Base-by-base conservation (phyloP, 1,284 basidiomycete genomes). In the Heterobasidion parviporum region DNA sequence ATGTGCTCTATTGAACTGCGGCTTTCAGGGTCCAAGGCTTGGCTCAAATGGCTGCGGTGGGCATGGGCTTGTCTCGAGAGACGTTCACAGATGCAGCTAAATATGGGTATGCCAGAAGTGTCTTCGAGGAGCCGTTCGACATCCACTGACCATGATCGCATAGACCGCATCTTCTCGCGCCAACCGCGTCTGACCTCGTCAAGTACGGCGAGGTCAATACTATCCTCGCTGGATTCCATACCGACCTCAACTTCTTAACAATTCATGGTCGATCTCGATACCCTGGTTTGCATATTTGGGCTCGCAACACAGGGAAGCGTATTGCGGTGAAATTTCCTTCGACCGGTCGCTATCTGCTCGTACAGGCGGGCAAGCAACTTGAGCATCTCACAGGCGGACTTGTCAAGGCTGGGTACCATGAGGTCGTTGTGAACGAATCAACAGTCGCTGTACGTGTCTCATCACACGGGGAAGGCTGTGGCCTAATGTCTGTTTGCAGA, bases 341-440 rank as follows among this genome's bases (percentile, higher is more conserved):
- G 0, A 81, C 78, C 32, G 88, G 87, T 7, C 79, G 81, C 52
- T 85, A 85, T 63, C 75, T 90, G 38, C 78, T 90, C 14, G 85
- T 95, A 0, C 93, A 97, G 70, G 92, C 93, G 2, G 94, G 92
- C 47, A 95, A 93, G 69, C 93, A 96, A 67, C 79, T 96, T 8
- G 93, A 96, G 67, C 91, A 94, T 71, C 72, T 94, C 54, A 89
- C 83, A 16, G 92, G 89, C 6, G 93, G 93, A 0, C 72, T 94
- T 16, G 83, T 97, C 66, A 90, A 90, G 64, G 93, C 92, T n/a
- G 92, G 93, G 3, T 94, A 81, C 68, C 93, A 96, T 62, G 92
- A 95, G 65, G 94, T 97, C 2, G 89, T 92, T 0, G 92, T 94
- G 48, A 95, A 90, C 56, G 80, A 85, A 32, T 80, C 78, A 9